These are phyloP conservation scores for Triangularia setosa DNA, from an alignment of 2,329 filamentous ascomycete genomes.

Conservation along the genomic window DNA sequence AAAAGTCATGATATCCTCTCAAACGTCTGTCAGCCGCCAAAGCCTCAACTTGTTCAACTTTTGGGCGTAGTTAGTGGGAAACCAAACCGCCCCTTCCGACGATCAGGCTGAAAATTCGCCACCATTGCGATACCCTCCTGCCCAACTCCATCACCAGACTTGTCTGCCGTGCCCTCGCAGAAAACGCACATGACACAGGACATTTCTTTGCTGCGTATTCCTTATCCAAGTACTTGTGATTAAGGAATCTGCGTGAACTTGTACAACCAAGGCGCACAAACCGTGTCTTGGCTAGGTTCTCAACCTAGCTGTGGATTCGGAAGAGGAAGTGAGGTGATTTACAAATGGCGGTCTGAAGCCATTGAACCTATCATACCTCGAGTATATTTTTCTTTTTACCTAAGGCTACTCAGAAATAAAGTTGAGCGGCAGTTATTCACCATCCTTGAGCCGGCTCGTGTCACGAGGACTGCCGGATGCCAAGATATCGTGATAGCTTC, in stretches of 20 bases:
- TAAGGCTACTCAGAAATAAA: neutral
- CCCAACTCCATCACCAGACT: neutral
- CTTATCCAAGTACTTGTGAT: neutral
- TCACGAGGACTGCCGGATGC: neutral
- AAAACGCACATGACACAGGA: neutral
- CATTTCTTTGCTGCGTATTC: neutral
- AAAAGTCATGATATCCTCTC: neutral
- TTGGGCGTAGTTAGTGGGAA: neutral
- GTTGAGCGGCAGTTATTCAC: neutral
- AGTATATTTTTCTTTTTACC: neutral
- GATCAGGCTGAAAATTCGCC: neutral
- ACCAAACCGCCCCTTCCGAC: neutral
- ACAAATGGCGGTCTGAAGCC: neutral
- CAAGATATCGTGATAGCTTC: neutral
- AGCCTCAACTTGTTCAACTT: neutral
- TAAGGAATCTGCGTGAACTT: neutral
- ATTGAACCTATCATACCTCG: neutral
- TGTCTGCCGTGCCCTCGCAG: neutral
- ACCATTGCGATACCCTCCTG: neutral
- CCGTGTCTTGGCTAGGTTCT: neutral
- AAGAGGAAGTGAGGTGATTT: neutral
- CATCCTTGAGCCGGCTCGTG: neutral
- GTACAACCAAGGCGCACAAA: neutral
- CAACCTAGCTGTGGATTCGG: neutral
- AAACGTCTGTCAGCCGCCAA: neutral